Conservation (phyloP, 257 asterid genomes). For the Paraleonurus japonicus region DNA sequence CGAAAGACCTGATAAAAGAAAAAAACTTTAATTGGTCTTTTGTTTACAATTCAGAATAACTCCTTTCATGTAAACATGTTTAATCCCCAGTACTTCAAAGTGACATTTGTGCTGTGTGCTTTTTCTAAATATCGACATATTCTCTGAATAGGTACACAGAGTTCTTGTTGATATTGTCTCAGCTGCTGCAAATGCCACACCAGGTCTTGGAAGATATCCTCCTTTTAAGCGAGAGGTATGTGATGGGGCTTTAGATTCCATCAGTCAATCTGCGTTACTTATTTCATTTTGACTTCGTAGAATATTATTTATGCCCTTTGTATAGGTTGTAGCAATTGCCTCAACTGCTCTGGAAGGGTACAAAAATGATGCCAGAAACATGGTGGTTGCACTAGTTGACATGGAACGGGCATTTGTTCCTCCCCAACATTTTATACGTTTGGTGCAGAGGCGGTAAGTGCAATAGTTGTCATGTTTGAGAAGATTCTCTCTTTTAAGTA, state of each 20-base stretch:
- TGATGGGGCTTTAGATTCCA: background rate
- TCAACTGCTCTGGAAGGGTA: conserved; percentile 87
- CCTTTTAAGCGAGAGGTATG: conserved; percentile 92
- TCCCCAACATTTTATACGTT: conserved; percentile 93
- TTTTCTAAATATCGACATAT: conserved; percentile 9
- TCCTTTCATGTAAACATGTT: background rate
- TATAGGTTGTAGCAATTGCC: conserved; percentile 83
- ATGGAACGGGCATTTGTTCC: conserved; percentile 99
- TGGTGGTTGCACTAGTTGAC: conserved; percentile 99
- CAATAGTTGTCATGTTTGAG: background rate
- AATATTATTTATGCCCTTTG: background rate
- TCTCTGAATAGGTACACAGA: conserved; percentile 68
- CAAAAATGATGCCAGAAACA: conserved; percentile 79
- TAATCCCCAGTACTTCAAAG: background rate
- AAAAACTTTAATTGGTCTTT: background rate
- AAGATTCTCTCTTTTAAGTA: background rate
- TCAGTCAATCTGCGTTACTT: background rate
- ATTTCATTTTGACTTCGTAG: background rate
- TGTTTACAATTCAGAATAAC: background rate
- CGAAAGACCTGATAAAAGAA: background rate
- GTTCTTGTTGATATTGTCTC: conserved; percentile 85
- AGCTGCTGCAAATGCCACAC: conserved; percentile 92
- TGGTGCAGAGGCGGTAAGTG: conserved; percentile 85
- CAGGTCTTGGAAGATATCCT: conserved; percentile 99
- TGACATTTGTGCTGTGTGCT: background rate